Evolutionary conservation across 2,329 filamentous ascomycete species (phyloP), one percentile per base, ranked within the genome.

Genomic region (Sporothrix inflata): DNA sequence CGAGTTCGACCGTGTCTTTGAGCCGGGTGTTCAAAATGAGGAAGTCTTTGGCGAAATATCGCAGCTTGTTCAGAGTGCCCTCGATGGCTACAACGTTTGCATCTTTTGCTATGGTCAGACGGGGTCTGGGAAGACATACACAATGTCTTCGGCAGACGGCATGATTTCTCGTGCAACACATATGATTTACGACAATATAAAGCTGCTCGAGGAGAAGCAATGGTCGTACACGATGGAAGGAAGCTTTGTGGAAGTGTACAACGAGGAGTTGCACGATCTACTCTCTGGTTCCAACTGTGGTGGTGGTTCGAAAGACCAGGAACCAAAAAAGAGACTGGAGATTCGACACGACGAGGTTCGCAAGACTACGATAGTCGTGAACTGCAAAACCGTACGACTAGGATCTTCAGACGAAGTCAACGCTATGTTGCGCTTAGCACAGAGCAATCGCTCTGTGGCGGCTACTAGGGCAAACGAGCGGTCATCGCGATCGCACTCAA

Each of bases 71-170:
- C 96, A 99, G 82, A 97, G 93, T 76, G 96, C 97, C 0, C 86
- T 99, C 51, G 96, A 99, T 78, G 96, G 96, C 1, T 99, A 97
- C 84, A 99, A 98, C 77, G 96, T 99, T 69, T 98, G 95, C 82
- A 98, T 99, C 75, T 97, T 99, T 83, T 98, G 94, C 79, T 99
- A 99, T 79, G 96, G 96, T 57, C 96, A 99, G 81, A 99, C 96
- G 0, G 96, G 96, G 3, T 96, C 94, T 21, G 96, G 96, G 73
- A 99, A 99, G 85, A 99, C 96, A 0, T 93, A 91, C 79, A 98
- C 96, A 4, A 99, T 99, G 96, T 97, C 93, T 11, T 92, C 91
- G 0, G 82, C 85, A 1, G 93, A 98, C 77, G 96, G 96, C 76
- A 98, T 99, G 91, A 99, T 99, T 73, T 95, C 96, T 1, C 89